Base-by-base conservation (phyloP, 2,329 filamentous ascomycete genomes). In the Pseudogymnoascus sp. region DNA sequence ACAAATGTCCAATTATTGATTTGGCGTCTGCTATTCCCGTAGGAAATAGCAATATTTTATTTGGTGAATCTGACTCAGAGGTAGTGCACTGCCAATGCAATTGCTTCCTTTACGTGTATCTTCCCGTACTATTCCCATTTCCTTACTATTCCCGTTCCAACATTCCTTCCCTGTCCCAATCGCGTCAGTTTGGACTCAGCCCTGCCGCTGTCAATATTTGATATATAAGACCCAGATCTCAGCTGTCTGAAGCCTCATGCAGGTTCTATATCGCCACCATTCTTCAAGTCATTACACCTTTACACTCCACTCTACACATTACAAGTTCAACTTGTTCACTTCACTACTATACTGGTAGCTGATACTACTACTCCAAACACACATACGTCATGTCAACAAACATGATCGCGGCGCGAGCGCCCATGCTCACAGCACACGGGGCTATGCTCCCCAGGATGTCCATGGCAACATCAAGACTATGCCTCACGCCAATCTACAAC, bases 201-300 rank as follows among this genome's bases (percentile, higher is more conserved):
- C 50, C 10, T 34, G 50, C 50, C n/a, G n/a, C 28, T 56, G n/a
- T 56, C 50, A 34, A 12, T 18, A 34, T 16, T 56, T 56, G 25
- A 56, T 56, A 56, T 56, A 56, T 56, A 56, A 56, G 50, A 56
- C 50, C n/a, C 50, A 18, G 25, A 28, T 18, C 50, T 18, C 50
- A 56, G 50, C 25, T 56, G 11, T 50, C n/a, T 31, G 25, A 7
- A 56, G 50, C n/a, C 25, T 34, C 50, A 34, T 34, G 50, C 34
- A 56, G 28, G 50, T 56, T 56, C 25, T 56, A 56, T 56, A 31
- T 56, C 28, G 28, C 28, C 50, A 56, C n/a, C 25, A 56, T 34
- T 56, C 28, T 18, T 56, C 25, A 56, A 34, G 28, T 16, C 25
- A 18, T 31, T 56, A 34, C 25, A 50, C 21, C 23, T 56, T 56